Conservation (phyloP, 805 yeast species). For the Clavispora carvajalis region DNA sequence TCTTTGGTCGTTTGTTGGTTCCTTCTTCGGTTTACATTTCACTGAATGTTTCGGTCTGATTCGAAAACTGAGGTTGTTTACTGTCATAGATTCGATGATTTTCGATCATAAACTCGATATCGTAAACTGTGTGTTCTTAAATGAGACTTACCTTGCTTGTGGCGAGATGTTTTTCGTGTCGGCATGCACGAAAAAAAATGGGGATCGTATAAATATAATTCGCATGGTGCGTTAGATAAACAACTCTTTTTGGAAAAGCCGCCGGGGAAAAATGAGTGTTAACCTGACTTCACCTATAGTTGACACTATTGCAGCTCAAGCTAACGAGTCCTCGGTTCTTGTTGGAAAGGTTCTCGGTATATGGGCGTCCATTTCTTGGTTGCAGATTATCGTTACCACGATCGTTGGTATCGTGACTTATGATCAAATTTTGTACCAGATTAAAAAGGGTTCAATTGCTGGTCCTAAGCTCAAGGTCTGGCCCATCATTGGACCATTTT, state of each 20-base stretch:
- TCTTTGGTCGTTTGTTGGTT: too few relatives aligned
- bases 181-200: neutral
- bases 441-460: conserved; percentile 80
- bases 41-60: too few relatives aligned
- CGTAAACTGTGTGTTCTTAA: too few relatives aligned
- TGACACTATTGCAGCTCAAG: neutral
- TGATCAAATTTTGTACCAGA: conserved; percentile 76
- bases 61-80: too few relatives aligned
- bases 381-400: conserved; percentile 45
- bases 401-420: conserved; percentile 48
- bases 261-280: conserved; percentile 4
- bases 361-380: conserved; percentile 41
- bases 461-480: conserved; percentile 86
- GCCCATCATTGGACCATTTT: conserved; percentile 95
- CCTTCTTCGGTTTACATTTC: too few relatives aligned
- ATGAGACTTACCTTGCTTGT: too few relatives aligned
- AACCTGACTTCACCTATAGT: conserved; percentile 6
- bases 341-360: neutral
- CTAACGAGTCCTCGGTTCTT: neutral
- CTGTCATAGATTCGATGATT: too few relatives aligned
- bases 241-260: neutral
- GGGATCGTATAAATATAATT: neutral
- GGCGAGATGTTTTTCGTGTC: neutral
- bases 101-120: too few relatives aligned
- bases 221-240: neutral